Conservation (phyloP, 305 asterid species). For the Rubia tinctorum region DNA sequence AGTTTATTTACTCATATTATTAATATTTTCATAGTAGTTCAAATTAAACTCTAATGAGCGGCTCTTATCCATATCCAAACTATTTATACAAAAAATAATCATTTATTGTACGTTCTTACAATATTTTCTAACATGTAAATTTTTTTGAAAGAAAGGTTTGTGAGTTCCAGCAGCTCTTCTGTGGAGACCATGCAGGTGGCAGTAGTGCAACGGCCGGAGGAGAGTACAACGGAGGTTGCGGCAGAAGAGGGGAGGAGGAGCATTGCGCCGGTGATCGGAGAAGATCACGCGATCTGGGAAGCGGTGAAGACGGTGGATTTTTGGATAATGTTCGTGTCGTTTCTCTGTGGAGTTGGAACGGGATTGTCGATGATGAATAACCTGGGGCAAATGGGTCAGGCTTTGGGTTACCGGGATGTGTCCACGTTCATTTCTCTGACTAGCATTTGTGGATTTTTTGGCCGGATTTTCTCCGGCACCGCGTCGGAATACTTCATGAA, state of each 20-base stretch:
- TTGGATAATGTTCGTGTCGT: conserved; percentile 78
- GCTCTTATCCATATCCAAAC: no score
- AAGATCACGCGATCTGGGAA: conserved; percentile 73
- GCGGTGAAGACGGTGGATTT: conserved; percentile 63
- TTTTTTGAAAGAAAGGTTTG: background rate
- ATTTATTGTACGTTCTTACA: no score
- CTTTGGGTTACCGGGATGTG: conserved; percentile 75
- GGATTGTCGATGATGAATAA: conserved; percentile 90
- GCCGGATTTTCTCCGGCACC: conserved; percentile 83
- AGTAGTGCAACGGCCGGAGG: background rate
- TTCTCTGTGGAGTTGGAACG: conserved; percentile 90
- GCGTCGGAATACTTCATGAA: conserved; percentile 78
- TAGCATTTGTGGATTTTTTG: conserved; percentile 95
- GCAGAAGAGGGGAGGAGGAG: conserved; percentile 22
- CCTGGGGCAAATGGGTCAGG: conserved; percentile 85
- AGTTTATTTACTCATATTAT: no score
- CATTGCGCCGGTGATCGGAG: conserved; percentile 55
- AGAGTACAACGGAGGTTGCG: conserved; percentile 14
- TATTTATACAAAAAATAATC: no score
- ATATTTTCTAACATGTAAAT: no score
- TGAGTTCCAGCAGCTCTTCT: background rate
- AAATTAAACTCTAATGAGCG: no score
- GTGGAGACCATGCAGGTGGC: background rate
- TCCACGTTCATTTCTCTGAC: conserved; percentile 89
- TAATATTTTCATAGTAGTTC: no score